A percentile compares a stretch with the other conserved stretches of the same genome.
phyloP scores from a whole-genome alignment of 2,329 filamentous ascomycete genomes.

The Tolypocladium inflatum region DNA sequence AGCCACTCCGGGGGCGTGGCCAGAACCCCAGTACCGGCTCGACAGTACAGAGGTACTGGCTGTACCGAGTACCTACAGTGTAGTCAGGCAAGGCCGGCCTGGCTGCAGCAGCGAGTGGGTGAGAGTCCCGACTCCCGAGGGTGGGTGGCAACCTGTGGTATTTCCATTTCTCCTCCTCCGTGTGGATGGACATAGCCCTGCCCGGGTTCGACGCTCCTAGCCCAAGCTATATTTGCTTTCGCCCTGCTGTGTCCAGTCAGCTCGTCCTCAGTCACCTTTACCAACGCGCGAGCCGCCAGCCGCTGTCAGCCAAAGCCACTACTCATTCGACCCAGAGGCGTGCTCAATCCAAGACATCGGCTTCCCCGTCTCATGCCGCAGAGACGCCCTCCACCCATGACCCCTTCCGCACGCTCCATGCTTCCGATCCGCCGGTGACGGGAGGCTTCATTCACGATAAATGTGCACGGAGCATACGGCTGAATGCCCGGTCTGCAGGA shows the following conservation, averaged over 20 bases:
- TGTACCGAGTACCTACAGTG: not conserved
- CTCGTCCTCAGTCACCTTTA: not conserved
- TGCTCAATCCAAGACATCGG: not conserved
- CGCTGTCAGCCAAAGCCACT: not conserved
- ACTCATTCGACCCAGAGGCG: not conserved
- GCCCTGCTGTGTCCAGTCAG: not conserved
- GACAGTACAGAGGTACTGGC: too few species aligned
- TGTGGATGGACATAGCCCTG: not conserved
- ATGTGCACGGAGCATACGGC: conserved; percentile 51
- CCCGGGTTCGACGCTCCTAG: not conserved
- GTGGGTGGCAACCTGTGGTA: not conserved
- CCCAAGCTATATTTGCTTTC: not conserved
- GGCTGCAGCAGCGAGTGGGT: not conserved
- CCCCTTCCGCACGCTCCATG: not conserved
- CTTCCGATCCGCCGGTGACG: conserved; percentile 1
- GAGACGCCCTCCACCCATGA: conserved; percentile 1
- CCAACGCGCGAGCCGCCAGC: not conserved
- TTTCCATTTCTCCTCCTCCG: not conserved
- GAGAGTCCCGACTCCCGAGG: not conserved
- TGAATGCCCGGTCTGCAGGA: conserved; percentile 50
- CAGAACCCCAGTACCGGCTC: not conserved
- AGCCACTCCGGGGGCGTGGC: not conserved
- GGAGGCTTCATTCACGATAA: conserved; percentile 26
- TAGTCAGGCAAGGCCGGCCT: not conserved
- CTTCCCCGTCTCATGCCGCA: not conserved